A percentile compares a stretch with the other conserved stretches of the same genome.
Evolutionary conservation across 2,329 filamentous ascomycete genomes (phyloP).

Genomic region (Cercospora zeina): DNA sequence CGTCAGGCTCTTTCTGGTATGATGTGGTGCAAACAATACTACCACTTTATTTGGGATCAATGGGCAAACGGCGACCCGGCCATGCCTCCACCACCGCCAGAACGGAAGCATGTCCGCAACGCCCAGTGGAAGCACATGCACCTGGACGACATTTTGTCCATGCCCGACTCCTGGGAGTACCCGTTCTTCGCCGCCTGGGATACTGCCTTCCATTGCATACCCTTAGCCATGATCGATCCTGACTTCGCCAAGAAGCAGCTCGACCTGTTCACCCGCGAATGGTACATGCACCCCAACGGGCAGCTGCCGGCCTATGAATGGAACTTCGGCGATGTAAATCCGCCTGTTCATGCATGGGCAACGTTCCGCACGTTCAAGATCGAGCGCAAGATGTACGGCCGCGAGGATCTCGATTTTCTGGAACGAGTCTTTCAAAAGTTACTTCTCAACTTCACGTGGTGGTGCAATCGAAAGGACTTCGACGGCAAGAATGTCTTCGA

Average conservation of each 20-base stretch:
- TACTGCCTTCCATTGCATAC: constrained; percentile 94
- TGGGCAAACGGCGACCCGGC: constrained; percentile 93
- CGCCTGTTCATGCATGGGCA: constrained; percentile 93
- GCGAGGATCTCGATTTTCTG: constrained; percentile 91
- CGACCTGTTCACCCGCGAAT: constrained; percentile 91
- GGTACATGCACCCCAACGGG: constrained; percentile 98
- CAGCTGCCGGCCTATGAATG: constrained; percentile 92
- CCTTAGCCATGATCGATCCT: constrained; percentile 93
- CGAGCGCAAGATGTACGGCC: constrained; percentile 93
- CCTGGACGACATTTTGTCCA: constrained; percentile 90
- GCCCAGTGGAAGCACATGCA: constrained; percentile 91
- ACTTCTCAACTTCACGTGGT: constrained; percentile 97
- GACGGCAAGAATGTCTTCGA: constrained; percentile 98
- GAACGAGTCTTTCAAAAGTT: constrained; percentile 96
- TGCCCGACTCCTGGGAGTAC: constrained; percentile 99
- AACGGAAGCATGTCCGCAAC: constrained; percentile 79
- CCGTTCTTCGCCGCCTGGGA: constrained; percentile 98
- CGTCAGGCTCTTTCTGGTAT: constrained; percentile 92
- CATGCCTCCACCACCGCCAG: constrained; percentile 80
- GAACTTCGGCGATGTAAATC: constrained; percentile 98
- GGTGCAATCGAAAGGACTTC: constrained; percentile 93
- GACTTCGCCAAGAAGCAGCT: constrained; percentile 98
- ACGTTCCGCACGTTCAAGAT: constrained; percentile 97
- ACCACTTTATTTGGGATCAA: constrained; percentile 95
- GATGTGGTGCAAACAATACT: constrained; percentile 98